Evolutionary conservation across 805 yeast species (phyloP), one percentile per base, ranked within the genome.

Genomic region (Candida maris): DNA sequence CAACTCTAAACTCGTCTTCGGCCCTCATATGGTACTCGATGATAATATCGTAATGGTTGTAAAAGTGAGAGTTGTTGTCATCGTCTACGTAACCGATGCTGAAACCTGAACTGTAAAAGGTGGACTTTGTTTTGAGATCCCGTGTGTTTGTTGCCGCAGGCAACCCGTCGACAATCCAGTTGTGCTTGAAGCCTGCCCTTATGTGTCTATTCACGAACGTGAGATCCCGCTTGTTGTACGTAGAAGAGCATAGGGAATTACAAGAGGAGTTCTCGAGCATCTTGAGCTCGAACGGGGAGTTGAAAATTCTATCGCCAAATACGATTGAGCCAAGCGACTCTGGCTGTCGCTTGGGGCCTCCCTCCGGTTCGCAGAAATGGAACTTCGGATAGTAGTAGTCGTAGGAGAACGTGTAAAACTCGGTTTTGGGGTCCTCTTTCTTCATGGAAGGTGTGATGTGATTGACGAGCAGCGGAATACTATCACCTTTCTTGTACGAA

Each of bases 251-350:
- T 36, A 89, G 65, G n/a, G 57, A 48, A 36, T 68, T 68, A 68
- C 98, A 93, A 4, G 70, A 59, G 52, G 73, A 72, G 44, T 85
- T 75, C 56, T 84, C 73, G 45, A 84, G 70, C 95, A 93, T 85
- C 24, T 75, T 70, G 44, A 93, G 65, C 34, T 81, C 76, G 54
- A 85, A 87, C 5, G 97, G 97, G 7, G 97, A 88, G 54, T 85
- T 81, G 69, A 85, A 88, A 45, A 93, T 88, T 57, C 98, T 73
- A 63, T 93, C 98, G 46, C 98, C 98, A 59, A 93, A 88, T 40
- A 93, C 73, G 47, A 93, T 82, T 2, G 97, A 81, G 6, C 98
- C 98, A 35, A 93, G 70, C 8, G 94, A 81, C 63, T 88, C 97
- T 45, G 85, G 78, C 58, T 87, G 95, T 51, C 82, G 82, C 50